Evolutionary conservation across 345 rosid species (phyloP), one percentile per base, ranked within the genome.

Genomic region (Syzygium jambos): DNA sequence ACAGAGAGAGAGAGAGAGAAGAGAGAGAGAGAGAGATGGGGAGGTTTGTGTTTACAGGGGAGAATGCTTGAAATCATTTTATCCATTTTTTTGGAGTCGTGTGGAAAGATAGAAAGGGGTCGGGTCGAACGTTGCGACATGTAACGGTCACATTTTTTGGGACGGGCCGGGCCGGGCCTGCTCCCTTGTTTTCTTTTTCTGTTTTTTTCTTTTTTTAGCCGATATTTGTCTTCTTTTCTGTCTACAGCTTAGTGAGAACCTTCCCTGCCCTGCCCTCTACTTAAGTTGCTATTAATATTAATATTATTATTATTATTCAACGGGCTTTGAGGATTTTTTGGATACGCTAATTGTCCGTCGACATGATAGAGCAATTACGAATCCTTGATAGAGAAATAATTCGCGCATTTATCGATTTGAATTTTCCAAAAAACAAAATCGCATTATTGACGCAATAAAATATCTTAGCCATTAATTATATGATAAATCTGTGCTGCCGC

Each of bases 91-190:
- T 34, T 25, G 49, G 38, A 73, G 80, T 9, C 2, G 14, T 52
- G 61, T 52, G 61, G 57, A 46, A 84, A 84, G 46, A n/a, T 17
- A 6, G 38, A 53, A 52, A 19, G 59, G 46, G 59, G 34, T 25
- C 13, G 25, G 41, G n/a, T 52, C 59, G 59, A 55, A 55, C 55
- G 57, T 27, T 29, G 59, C 52, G 1, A n/a, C 6, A 84, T 6
- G 85, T 52, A 84, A 84, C 85, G 85, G 85, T 84, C 59, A 84
- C 59, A 84, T 84, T 41, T 84, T 41, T 29, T 84, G 59, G 15
- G 57, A 54, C 56, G 77, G 77, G 78, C 3, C 80, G 78, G 78
- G 78, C 46, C 78, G 13, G 78, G 46, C 11, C 23, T 2, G 25
- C 46, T 73, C 80, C 80, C 80, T 17, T 73, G 49, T 19, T 34